Base-by-base conservation (phyloP, 345 rosid genomes). In the Syzygium aqueum region DNA sequence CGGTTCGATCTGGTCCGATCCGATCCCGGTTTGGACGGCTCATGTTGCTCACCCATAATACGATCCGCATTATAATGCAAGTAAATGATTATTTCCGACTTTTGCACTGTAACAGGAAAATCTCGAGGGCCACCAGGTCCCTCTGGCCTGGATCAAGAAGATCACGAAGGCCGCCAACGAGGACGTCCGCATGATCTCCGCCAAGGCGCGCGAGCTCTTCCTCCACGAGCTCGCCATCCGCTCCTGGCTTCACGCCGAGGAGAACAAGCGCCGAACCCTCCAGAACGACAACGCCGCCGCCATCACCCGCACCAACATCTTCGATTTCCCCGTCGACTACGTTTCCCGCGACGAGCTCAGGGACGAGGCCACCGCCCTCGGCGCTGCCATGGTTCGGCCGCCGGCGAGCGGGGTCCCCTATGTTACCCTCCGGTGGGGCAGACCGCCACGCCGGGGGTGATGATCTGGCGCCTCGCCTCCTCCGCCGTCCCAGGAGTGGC, bases 121-220 rank as follows among this genome's bases (percentile, higher is more conserved):
- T 33, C 37, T 33, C 3, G 37, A 33, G 37, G 37, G 37, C 37
- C 99, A 96, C 88, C 99, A 95, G 93, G 94, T 97, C 51, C 99
- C 98, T 40, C 95, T 97, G 50, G 98, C 98, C 12, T 91, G 99
- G 51, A 97, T 96, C 94, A 96, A 96, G 93, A 97, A 96, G 93
- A 97, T 97, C 91, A 97, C 96, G 99, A 97, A 97, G 90, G 98
- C 98, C 33, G 98, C 37, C 37, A 33, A 97, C 86, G 98, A 97
- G 89, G 99, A 97, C 86, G 99, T 96, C 51, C 99, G 99, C 65
- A 97, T 97, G 99, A 97, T 97, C 94, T 95, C 99, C 21, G 98
- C 98, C 19, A 98, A 96, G 90, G 99, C 98, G 3, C 99, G 99
- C 77, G 98, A 97, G 95, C 96, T 97, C 84, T 97, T 97, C 93